Base-by-base conservation (phyloP, 768 basidiomycete genomes). In the Auricularia heimuer region DNA sequence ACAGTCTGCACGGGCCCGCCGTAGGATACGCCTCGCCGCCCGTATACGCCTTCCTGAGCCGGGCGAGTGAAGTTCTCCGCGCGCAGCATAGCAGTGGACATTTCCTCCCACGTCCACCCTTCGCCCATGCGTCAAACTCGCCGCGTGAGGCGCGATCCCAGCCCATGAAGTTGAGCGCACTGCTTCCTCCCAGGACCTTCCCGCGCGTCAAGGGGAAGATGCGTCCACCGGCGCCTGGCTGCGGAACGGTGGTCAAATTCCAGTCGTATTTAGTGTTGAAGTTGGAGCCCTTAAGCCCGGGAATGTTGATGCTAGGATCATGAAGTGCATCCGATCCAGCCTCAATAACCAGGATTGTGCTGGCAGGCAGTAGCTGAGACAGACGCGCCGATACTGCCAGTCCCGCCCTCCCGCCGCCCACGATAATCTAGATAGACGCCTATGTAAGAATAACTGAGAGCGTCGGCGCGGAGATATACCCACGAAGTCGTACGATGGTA, bases 71-170 rank as follows among this genome's bases (percentile, higher is more conserved):
- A 42, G 12, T 42, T 42, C 39, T 42, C 39, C 39, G 39, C 39
- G 39, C 39, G 39, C 39, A 42, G 39, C 39, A 42, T 42, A 14
- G 39, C 39, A 42, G 39, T 7, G 12, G 39, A 42, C 39, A 42
- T 42, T 42, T 42, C 39, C 39, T 42, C 39, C 39, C 39, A 42
- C 39, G 39, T 42, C 39, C 37, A 11, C 21, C 21, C 47, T n/a
- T 24, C 37, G 29, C 29, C 36, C 45, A 63, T 37, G 29, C 61
- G 37, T 67, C 67, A 18, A 54, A 67, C 21, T 67, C 64, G n/a
- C 65, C 67, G 8, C 33, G 35, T 56, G 62, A 42, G 39, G 65
- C 67, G 16, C 65, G 67, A 29, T 35, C 65, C 34, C 47, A 67
- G 33, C 65, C 35, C 64, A 65, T 60, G 35, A n/a, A 33, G 37